Percentiles rank a stretch among this genome's conserved stretches.
Evolutionary conservation across 306 rosid species (phyloP).

Genomic region (Quercus dentata): DNA sequence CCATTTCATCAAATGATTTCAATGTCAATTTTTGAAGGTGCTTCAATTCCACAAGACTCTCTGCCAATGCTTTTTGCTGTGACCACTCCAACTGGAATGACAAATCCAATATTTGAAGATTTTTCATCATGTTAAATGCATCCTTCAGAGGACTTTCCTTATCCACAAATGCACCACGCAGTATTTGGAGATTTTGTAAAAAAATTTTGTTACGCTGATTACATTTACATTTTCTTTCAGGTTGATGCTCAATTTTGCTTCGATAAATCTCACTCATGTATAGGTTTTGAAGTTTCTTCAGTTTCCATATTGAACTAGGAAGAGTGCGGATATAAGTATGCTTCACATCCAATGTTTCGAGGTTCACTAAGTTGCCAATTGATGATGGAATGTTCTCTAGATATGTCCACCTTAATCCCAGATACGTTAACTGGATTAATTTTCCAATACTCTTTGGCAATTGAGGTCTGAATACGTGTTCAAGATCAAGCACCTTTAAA

Average conservation of each 20-base stretch:
- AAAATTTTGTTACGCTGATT: neutral
- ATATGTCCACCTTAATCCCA: slow-evolving; percentile 35
- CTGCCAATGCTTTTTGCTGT: too few relatives aligned
- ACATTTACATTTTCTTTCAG: neutral
- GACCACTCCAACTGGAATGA: too few relatives aligned
- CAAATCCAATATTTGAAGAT: too few relatives aligned
- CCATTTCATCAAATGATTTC: neutral
- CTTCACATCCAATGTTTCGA: slow-evolving; percentile 38
- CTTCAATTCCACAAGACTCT: too few relatives aligned
- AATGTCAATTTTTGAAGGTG: too few relatives aligned
- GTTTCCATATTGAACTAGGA: slow-evolving; percentile 35
- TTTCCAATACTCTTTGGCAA: slow-evolving; percentile 22
- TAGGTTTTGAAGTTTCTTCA: slow-evolving; percentile 25
- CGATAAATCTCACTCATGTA: slow-evolving; percentile 20
- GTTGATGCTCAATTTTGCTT: slow-evolving; percentile 16
- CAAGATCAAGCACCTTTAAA: slow-evolving; percentile 11
- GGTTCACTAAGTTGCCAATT: slow-evolving; percentile 25
- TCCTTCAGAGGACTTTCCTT: too few relatives aligned
- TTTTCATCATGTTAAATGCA: too few relatives aligned
- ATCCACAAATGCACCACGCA: slow-evolving; percentile 18
- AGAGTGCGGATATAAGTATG: slow-evolving; percentile 23
- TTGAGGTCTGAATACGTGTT: slow-evolving; percentile 33
- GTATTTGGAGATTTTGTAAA: slow-evolving; percentile 11
- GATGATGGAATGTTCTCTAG: slow-evolving; percentile 22
- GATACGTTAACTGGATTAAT: slow-evolving; percentile 22